phyloP scores from a whole-genome alignment of 2,329 filamentous ascomycete genomes.

The Leptographium procerum region DNA sequence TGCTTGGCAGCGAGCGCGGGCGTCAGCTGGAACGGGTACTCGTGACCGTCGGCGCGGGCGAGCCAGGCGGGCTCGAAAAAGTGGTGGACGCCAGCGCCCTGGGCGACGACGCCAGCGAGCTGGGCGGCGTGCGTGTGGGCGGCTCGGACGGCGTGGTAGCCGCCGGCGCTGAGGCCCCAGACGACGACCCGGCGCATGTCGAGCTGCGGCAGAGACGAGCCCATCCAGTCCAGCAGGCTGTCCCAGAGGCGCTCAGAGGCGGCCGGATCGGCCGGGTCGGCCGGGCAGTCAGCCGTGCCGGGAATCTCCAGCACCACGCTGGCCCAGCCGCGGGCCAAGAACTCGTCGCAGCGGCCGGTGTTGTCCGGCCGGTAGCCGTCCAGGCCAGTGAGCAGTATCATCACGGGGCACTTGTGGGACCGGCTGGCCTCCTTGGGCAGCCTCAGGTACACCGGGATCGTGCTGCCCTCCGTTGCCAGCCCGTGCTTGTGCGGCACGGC shows the following conservation, averaged over 20 bases:
- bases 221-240: slow-evolving; percentile 50
- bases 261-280: slow-evolving; percentile 47
- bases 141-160: slow-evolving; percentile 57
- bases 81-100: slow-evolving; percentile 52
- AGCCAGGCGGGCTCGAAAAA: slow-evolving; percentile 51
- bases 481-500: slow-evolving; percentile 45
- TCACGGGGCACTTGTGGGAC: slow-evolving; percentile 22
- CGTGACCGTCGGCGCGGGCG: slow-evolving; percentile 49
- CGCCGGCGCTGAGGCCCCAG: slow-evolving; percentile 56
- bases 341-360: slow-evolving; percentile 48
- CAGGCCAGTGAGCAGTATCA: slow-evolving; percentile 49
- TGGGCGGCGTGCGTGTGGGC: slow-evolving; percentile 51
- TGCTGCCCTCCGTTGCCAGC: slow-evolving; percentile 20
- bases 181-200: slow-evolving; percentile 45
- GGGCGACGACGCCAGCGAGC: slow-evolving; percentile 46
- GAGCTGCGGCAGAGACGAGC: slow-evolving; percentile 27
- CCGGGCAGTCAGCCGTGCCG: slow-evolving; percentile 56
- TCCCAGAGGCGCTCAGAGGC: slow-evolving; percentile 51
- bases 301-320: slow-evolving; percentile 53
- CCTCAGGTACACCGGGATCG: slow-evolving; percentile 55
- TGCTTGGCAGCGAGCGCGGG: slow-evolving; percentile 50
- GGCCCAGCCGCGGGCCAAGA: slow-evolving; percentile 51
- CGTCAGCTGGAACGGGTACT: slow-evolving; percentile 50
- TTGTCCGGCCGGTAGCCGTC: slow-evolving; percentile 55
- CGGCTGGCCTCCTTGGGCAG: slow-evolving; percentile 32